Evolutionary conservation across 148 eudicot species (phyloP).

Genomic region (Chenopodium formosanum): DNA sequence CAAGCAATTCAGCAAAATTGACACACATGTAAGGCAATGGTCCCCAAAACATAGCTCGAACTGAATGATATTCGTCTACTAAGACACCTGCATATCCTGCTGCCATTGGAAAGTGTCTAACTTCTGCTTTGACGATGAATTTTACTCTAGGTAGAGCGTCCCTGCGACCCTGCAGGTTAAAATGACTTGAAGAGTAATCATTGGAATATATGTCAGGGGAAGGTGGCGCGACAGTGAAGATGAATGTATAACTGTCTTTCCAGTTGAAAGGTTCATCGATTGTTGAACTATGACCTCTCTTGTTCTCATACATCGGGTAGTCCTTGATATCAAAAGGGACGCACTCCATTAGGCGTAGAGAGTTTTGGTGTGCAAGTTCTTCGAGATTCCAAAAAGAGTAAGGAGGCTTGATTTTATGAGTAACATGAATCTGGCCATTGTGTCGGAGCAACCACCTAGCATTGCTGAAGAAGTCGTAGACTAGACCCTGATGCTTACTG

Average conservation of each 20-base stretch:
- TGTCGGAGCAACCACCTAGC: slow-evolving; percentile 8
- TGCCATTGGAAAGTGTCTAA: neutral
- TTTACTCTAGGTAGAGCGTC: slow-evolving; percentile 1
- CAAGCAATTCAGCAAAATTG: slow-evolving; percentile 16
- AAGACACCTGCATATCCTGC: slow-evolving; percentile 17
- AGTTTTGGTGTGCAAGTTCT: slow-evolving; percentile 18
- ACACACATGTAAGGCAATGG: neutral
- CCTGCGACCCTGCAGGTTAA: neutral
- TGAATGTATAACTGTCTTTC: slow-evolving; percentile 23
- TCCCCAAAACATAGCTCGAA: slow-evolving; percentile 2
- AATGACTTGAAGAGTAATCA: neutral
- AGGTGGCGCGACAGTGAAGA: neutral
- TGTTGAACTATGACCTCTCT: slow-evolving; percentile 19
- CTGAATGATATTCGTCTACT: neutral
- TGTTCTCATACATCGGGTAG: slow-evolving; percentile 22
- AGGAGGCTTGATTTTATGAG: slow-evolving; percentile 21
- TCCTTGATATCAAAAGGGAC: slow-evolving; percentile 9
- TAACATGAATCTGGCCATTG: slow-evolving; percentile 17
- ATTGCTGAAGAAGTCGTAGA: slow-evolving; percentile 23
- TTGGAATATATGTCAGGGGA: neutral
- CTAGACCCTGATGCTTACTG: slow-evolving; percentile 25
- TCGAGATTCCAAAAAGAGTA: slow-evolving; percentile 16
- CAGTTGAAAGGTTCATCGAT: slow-evolving; percentile 8
- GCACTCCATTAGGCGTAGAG: neutral
- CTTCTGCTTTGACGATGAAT: slow-evolving; percentile 13